These are phyloP conservation scores for Cymbopogon flexuosus DNA, from an alignment of 202 grass and related monocot genomes.

Conservation along the genomic window DNA sequence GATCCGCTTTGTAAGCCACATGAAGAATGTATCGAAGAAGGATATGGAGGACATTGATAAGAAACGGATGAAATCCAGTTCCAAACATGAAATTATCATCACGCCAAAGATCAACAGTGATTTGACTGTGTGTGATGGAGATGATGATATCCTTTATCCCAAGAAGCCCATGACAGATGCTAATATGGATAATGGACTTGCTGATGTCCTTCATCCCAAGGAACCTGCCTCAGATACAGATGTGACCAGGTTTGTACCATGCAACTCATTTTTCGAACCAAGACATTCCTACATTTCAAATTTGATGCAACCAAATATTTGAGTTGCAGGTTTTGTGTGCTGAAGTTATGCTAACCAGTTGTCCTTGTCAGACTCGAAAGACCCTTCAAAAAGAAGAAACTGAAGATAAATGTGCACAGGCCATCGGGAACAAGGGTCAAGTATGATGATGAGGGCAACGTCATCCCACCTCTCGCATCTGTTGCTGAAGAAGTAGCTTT, in stretches of 20 bases:
- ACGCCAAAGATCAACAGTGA: slow-evolving; percentile 29
- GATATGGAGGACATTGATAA: slow-evolving; percentile 23
- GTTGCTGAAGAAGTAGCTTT: slow-evolving; percentile 48
- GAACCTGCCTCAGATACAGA: slow-evolving; percentile 26
- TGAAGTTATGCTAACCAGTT: slow-evolving; percentile 6
- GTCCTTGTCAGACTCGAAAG: slow-evolving; percentile 44
- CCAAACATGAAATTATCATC: slow-evolving; percentile 30
- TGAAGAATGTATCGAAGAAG: slow-evolving; percentile 29
- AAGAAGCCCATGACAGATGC: slow-evolving; percentile 38
- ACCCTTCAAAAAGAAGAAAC: slow-evolving; percentile 71
- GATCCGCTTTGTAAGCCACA: slow-evolving; percentile 64
- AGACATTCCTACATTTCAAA: slow-evolving; percentile 4
- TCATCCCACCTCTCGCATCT: slow-evolving; percentile 73
- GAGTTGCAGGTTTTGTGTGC: background rate
- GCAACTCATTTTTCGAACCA: background rate
- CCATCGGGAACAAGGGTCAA: slow-evolving; percentile 78
- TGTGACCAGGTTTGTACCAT: slow-evolving; percentile 37
- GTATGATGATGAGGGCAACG: slow-evolving; percentile 76
- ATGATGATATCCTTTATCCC: slow-evolving; percentile 66
- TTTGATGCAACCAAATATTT: background rate
- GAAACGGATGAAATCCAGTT: slow-evolving; percentile 20
- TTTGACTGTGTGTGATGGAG: slow-evolving; percentile 39
- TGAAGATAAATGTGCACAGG: slow-evolving; percentile 90
- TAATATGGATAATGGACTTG: slow-evolving; percentile 33
- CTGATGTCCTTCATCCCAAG: slow-evolving; percentile 47